Base-by-base conservation (phyloP, 106 monocot genomes). In the Iris macrosiphon region DNA sequence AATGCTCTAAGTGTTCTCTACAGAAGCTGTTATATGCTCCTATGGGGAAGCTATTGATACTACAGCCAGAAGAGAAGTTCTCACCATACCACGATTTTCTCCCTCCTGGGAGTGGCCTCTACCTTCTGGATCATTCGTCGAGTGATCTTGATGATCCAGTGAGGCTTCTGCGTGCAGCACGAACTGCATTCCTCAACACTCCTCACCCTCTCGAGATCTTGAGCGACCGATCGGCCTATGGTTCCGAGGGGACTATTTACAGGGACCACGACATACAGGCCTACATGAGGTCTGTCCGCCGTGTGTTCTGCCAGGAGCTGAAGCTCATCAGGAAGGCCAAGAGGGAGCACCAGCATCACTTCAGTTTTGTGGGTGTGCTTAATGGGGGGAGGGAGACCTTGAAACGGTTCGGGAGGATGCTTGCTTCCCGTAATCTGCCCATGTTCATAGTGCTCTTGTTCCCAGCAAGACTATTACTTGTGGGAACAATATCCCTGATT, bases 151-250 rank as follows among this genome's bases (percentile, higher is more conserved):
- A 45, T 49, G 54, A 71, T 17, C 57, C 85, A 5, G 49, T 15
- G 40, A 65, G 47, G 34, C 30, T 48, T 2, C 32, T 89, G 21
- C 62, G 41, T 2, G 64, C 82, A 10, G 95, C 95, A 30, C 52
- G 69, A 21, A 70, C 41, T 4, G 69, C 76, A 8, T 96, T 96
- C 66, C 55, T 96, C 38, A 89, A 96, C 62, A 77, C 89, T 23
- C 95, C 95, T 3, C 95, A 96, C 56, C 95, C 95, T 34, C 74
- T 96, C 0, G 85, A 96, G 76, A 85, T 89, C 23, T 70, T 89
- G 3, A 82, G 77, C 25, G 85, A 96, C 46, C 76, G 75, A 3
- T 45, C 77, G 3, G 88, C 94, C 9, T 89, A 89, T 55, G 94
- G 89, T 4, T 23, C 94, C 4, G 49, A 75, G 21, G 94, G 89